phyloP scores from a whole-genome alignment of 495 filamentous ascomycete species.

The Aspergillus incahuasiensis region DNA sequence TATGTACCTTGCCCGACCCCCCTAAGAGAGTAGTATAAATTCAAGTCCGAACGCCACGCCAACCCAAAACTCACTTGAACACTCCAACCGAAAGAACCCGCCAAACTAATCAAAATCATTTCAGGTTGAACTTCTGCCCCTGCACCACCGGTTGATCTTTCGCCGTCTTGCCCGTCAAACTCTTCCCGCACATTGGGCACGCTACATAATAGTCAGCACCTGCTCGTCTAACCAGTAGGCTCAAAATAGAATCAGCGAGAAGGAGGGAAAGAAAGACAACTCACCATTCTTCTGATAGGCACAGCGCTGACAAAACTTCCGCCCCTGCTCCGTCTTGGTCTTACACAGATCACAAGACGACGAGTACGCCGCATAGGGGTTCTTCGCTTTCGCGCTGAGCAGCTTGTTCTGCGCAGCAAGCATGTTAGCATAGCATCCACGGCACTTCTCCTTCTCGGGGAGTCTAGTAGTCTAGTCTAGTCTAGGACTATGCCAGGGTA shows the following conservation, averaged over 20 bases:
- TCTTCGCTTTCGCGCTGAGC: constrained; percentile 61
- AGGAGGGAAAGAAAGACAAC: constrained; percentile 9
- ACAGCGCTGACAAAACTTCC: constrained; percentile 60
- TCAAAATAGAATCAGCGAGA: no score
- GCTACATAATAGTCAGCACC: constrained; percentile 32
- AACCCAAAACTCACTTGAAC: background rate
- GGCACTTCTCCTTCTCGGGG: no score
- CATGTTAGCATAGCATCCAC: no score
- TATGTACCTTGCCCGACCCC: background rate
- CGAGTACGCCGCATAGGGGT: constrained; percentile 65
- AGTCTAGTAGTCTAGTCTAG: no score
- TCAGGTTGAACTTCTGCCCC: constrained; percentile 62
- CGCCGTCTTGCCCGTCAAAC: constrained; percentile 41
- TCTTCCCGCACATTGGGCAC: constrained; percentile 65
- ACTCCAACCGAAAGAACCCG: background rate
- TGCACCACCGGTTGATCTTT: constrained; percentile 51
- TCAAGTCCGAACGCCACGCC: constrained; percentile 20
- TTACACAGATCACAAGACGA: constrained; percentile 59
- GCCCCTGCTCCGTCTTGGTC: constrained; percentile 59
- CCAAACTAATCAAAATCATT: constrained; percentile 35
- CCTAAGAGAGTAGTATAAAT: background rate
- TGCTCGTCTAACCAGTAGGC: no score
- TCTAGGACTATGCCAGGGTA: no score
- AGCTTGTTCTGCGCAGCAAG: constrained; percentile 61
- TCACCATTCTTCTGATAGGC: constrained; percentile 62